Evolutionary conservation across 257 asterid genomes (phyloP).

Genomic region (Pogostemon cablin): DNA sequence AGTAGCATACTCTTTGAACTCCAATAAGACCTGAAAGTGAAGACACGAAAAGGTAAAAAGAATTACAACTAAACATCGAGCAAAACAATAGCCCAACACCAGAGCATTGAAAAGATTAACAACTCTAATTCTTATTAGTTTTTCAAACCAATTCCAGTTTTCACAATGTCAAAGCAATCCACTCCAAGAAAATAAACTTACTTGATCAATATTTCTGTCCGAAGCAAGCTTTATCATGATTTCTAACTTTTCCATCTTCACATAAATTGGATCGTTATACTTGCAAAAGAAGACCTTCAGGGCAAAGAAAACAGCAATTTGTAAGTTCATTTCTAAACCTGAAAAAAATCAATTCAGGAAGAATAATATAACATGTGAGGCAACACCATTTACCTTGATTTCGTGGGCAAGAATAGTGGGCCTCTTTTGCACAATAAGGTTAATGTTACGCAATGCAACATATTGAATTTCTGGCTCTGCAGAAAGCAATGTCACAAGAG

Average conservation of each 20-base stretch:
- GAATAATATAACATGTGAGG: slow-evolving; percentile 24
- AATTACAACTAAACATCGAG: slow-evolving; percentile 25
- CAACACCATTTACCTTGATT: slow-evolving; percentile 64
- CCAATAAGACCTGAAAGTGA: slow-evolving; percentile 74
- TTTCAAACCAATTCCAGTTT: slow-evolving; percentile 20
- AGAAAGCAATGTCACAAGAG: slow-evolving; percentile 95
- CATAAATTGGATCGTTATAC: slow-evolving; percentile 97
- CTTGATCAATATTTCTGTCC: slow-evolving; percentile 96
- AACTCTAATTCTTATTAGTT: not conserved
- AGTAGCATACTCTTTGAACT: slow-evolving; percentile 99
- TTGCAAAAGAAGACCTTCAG: slow-evolving; percentile 94
- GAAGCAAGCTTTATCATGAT: slow-evolving; percentile 99
- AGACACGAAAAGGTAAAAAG: slow-evolving; percentile 28
- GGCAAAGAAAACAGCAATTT: slow-evolving; percentile 29
- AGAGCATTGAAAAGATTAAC: slow-evolving; percentile 2
- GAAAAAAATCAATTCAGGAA: slow-evolving; percentile 13
- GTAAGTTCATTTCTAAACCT: slow-evolving; percentile 26
- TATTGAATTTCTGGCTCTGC: slow-evolving; percentile 97
- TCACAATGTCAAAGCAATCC: slow-evolving; percentile 3
- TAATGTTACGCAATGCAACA: slow-evolving; percentile 93
- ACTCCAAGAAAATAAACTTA: slow-evolving; percentile 40
- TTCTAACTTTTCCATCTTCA: slow-evolving; percentile 98
- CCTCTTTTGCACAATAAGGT: slow-evolving; percentile 93
- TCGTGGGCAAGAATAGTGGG: slow-evolving; percentile 98
- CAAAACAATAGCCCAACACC: slow-evolving; percentile 5